Conservation (phyloP, 2,329 filamentous ascomycete genomes). For the Penicillium glabrum region DNA sequence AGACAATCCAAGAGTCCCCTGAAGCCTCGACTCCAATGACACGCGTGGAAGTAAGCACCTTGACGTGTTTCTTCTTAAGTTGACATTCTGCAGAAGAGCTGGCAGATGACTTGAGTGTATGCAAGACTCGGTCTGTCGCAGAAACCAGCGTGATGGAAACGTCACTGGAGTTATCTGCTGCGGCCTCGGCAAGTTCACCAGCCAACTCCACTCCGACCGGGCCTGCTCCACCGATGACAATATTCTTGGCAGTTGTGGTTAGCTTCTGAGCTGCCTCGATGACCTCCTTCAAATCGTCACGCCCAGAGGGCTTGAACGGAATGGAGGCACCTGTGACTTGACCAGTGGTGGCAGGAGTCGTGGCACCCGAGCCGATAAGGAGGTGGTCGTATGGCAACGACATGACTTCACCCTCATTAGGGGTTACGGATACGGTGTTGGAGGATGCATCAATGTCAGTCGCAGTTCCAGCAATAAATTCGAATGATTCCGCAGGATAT, state of each 20-base stretch:
- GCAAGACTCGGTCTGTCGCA: conserved; percentile 28
- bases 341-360: conserved; percentile 43
- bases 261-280: conserved; percentile 36
- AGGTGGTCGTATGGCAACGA: conserved; percentile 54
- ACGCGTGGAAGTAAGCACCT: conserved; percentile 39
- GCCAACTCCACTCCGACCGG: conserved; percentile 51
- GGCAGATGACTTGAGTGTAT: conserved; percentile 28
- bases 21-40: conserved; percentile 33
- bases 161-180: conserved; percentile 30
- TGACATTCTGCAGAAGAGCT: conserved; percentile 45
- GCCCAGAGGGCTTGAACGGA: conserved; percentile 47
- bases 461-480: conserved; percentile 53
- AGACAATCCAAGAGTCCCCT: conserved; percentile 40
- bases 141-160: conserved; percentile 38
- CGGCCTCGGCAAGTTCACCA: conserved; percentile 49
- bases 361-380: conserved; percentile 57
- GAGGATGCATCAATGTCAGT: conserved; percentile 46
- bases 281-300: conserved; percentile 32
- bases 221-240: conserved; percentile 52
- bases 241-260: conserved; percentile 40
- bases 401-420: conserved; percentile 25
- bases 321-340: conserved; percentile 28
- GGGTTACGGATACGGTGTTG: conserved; percentile 48
- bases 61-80: conserved; percentile 50
- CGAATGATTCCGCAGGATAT: conserved; percentile 49